A percentile compares a stretch with the other conserved stretches of the same genome.
Evolutionary conservation across 2,329 filamentous ascomycete genomes (phyloP).

Genomic region (Trichoderma harzianum): DNA sequence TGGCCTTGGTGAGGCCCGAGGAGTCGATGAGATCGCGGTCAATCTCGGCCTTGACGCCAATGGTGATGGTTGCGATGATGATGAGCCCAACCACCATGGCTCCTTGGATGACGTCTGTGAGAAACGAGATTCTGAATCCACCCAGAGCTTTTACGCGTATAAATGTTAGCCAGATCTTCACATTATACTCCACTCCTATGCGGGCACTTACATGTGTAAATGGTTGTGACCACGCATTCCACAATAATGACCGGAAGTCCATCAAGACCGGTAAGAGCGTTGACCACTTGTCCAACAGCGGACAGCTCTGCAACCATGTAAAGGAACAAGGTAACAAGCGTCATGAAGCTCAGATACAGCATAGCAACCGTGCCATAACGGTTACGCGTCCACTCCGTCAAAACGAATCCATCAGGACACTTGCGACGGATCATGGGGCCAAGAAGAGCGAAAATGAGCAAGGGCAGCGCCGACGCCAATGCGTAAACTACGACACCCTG

Average conservation of each 20-base stretch:
- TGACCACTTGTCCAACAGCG: slow-evolving; percentile 75
- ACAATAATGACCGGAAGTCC: slow-evolving; percentile 74
- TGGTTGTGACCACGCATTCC: slow-evolving; percentile 72
- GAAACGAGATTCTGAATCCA: slow-evolving; percentile 79
- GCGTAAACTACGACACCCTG: slow-evolving; percentile 78
- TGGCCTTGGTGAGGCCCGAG: slow-evolving; percentile 66
- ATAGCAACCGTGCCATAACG: slow-evolving; percentile 68
- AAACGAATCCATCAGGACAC: slow-evolving; percentile 78
- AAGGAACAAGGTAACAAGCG: slow-evolving; percentile 75
- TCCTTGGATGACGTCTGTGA: slow-evolving; percentile 80
- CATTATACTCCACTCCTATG: background rate
- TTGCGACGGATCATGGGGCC: slow-evolving; percentile 75
- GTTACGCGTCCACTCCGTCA: slow-evolving; percentile 81
- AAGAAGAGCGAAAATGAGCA: slow-evolving; percentile 70
- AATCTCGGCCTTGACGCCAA: slow-evolving; percentile 72
- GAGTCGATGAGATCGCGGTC: slow-evolving; percentile 64
- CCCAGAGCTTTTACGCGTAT: slow-evolving; percentile 59
- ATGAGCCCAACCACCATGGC: slow-evolving; percentile 73
- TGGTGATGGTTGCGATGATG: slow-evolving; percentile 71
- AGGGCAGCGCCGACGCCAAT: slow-evolving; percentile 65
- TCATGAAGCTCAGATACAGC: slow-evolving; percentile 73
- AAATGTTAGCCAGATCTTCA: background rate
- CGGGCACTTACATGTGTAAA: slow-evolving; percentile 69
- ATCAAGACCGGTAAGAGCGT: slow-evolving; percentile 68
- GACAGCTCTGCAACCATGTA: slow-evolving; percentile 87